Evolutionary conservation across 768 basidiomycete genomes (phyloP).

Genomic region (Pleurotus djamor): DNA sequence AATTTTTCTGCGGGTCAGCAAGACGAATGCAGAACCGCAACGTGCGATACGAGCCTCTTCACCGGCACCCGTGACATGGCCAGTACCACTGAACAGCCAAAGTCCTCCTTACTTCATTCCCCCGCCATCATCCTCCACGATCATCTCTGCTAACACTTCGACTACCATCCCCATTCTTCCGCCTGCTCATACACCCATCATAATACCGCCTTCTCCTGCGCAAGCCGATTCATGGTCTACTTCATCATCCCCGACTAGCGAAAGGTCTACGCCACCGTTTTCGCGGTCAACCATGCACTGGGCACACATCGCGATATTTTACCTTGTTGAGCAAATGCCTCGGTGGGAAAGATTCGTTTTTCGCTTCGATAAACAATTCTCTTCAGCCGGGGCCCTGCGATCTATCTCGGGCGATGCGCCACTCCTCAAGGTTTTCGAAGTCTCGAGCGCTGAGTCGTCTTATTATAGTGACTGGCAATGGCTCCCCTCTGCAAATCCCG

Average conservation of each 20-base stretch:
- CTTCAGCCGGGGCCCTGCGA: slow-evolving; percentile 71
- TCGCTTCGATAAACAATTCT: slow-evolving; percentile 74
- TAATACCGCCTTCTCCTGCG: slow-evolving; percentile 43
- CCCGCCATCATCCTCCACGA: slow-evolving; percentile 14
- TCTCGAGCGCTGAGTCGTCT: slow-evolving; percentile 66
- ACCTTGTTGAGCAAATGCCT: slow-evolving; percentile 77
- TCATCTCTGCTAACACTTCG: background rate
- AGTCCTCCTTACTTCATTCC: slow-evolving; percentile 34
- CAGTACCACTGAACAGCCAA: slow-evolving; percentile 23
- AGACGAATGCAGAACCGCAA: slow-evolving; percentile 17
- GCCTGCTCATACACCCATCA: slow-evolving; percentile 39
- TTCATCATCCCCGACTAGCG: slow-evolving; percentile 18
- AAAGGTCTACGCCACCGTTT: slow-evolving; percentile 21
- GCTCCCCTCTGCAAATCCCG: slow-evolving; percentile 54
- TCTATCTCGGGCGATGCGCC: slow-evolving; percentile 74
- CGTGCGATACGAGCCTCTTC: slow-evolving; percentile 27
- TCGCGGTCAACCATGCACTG: slow-evolving; percentile 60
- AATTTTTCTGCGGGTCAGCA: slow-evolving; percentile 63
- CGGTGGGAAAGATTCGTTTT: slow-evolving; percentile 84
- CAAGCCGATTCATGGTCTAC: slow-evolving; percentile 38
- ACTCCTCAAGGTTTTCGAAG: slow-evolving; percentile 71
- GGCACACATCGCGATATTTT: slow-evolving; percentile 80
- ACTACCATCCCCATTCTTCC: slow-evolving; percentile 27
- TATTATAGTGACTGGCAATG: slow-evolving; percentile 72
- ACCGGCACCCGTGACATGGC: slow-evolving; percentile 28